These are phyloP conservation scores for Coniochaeta sp. DNA, from an alignment of 2,329 filamentous ascomycete genomes.

Conservation along the genomic window DNA sequence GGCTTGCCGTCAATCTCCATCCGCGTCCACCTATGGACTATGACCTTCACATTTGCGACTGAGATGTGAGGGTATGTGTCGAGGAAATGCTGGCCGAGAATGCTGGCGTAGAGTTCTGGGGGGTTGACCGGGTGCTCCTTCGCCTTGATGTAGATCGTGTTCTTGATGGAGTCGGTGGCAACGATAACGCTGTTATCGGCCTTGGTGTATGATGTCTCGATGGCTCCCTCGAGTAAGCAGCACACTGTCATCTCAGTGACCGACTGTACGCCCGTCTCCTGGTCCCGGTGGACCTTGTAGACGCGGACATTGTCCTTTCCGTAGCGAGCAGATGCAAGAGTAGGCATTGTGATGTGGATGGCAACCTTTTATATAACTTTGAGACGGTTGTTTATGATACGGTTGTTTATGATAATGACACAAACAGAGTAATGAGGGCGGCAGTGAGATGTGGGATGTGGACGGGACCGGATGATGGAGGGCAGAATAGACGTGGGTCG, in stretches of 20 bases:
- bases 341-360: slow-evolving; percentile 36
- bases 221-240: slow-evolving; percentile 86
- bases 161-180: slow-evolving; percentile 96
- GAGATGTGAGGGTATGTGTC: slow-evolving; percentile 84
- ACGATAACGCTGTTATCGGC: slow-evolving; percentile 95
- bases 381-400: no score
- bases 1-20: slow-evolving; percentile 81
- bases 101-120: slow-evolving; percentile 83
- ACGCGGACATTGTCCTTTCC: slow-evolving; percentile 98
- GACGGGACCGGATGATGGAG: no score
- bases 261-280: slow-evolving; percentile 68
- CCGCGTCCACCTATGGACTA: slow-evolving; percentile 86
- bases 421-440: no score
- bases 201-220: slow-evolving; percentile 80
- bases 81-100: slow-evolving; percentile 83
- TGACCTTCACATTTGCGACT: slow-evolving; percentile 71
- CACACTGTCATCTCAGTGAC: slow-evolving; percentile 94
- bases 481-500: background rate
- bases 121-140: slow-evolving; percentile 90
- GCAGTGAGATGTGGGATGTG: no score
- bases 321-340: slow-evolving; percentile 61
- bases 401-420: no score
- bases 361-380: background rate
- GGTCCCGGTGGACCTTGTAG: slow-evolving; percentile 84
- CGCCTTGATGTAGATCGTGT: slow-evolving; percentile 90